phyloP scores from a whole-genome alignment of 2,329 filamentous ascomycete genomes.

The Fusarium keratoplasticum region DNA sequence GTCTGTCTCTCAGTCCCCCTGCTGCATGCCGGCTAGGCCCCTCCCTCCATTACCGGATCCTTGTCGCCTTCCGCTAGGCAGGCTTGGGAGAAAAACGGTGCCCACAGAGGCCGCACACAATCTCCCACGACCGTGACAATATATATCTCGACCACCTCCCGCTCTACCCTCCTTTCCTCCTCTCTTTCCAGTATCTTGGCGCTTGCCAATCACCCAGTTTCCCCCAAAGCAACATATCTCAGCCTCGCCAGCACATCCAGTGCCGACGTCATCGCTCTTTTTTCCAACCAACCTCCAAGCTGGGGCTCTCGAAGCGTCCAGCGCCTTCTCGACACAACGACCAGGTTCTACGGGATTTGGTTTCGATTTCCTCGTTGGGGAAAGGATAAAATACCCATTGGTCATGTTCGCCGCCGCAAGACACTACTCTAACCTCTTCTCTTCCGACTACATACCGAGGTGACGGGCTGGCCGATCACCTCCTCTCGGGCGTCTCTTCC shows the following conservation, averaged over 20 bases:
- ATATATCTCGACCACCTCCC: constrained; percentile 50
- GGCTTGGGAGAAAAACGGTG: constrained; percentile 38
- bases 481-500: constrained; percentile 58
- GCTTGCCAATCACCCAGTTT: constrained; percentile 51
- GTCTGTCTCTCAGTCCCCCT: constrained; percentile 24
- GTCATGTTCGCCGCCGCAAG: constrained; percentile 69
- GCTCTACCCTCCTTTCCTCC: constrained; percentile 42
- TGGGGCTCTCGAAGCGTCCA: constrained; percentile 46
- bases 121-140: constrained; percentile 38
- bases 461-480: constrained; percentile 64
- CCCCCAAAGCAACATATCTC: constrained; percentile 26
- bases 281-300: constrained; percentile 31
- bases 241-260: constrained; percentile 38
- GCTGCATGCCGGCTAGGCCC: constrained; percentile 41
- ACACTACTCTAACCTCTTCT: constrained; percentile 65
- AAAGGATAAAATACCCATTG: constrained; percentile 51
- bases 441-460: constrained; percentile 72
- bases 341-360: constrained; percentile 47
- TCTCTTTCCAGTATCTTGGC: constrained; percentile 51
- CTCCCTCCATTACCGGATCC: constrained; percentile 31
- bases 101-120: constrained; percentile 41
- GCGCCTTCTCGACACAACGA: constrained; percentile 44
- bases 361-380: constrained; percentile 46
- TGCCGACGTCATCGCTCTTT: constrained; percentile 47
- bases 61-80: constrained; percentile 34